Conservation (phyloP, 768 basidiomycete species). For the Cystofilobasidium macerans region DNA sequence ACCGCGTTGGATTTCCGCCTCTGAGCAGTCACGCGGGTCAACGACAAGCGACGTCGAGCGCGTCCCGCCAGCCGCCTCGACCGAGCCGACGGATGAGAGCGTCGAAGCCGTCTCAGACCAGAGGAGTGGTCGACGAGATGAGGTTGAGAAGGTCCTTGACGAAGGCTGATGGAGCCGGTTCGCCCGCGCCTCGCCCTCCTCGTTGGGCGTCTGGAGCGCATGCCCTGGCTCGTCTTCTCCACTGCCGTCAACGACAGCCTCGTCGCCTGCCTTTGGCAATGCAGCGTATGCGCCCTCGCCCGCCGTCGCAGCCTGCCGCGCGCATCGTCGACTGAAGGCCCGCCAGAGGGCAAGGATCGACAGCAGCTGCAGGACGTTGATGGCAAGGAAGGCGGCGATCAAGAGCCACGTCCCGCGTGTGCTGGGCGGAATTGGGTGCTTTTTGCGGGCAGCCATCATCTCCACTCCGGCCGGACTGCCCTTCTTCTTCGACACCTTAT, state of each 20-base stretch:
- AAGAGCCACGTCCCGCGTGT: constrained; percentile 45
- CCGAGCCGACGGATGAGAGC: neutral
- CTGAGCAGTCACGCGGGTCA: neutral
- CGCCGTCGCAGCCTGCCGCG: neutral
- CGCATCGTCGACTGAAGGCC: neutral
- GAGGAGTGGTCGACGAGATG: constrained; percentile 8
- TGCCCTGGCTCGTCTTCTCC: neutral
- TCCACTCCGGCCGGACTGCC: constrained; percentile 16
- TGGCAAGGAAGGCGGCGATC: constrained; percentile 48
- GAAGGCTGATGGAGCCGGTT: neutral
- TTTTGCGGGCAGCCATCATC: neutral
- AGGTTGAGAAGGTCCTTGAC: neutral
- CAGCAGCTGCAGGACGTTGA: constrained; percentile 51
- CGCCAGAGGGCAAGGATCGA: constrained; percentile 46
- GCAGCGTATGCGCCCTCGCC: neutral
- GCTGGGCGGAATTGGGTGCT: neutral
- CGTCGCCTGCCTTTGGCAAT: neutral
- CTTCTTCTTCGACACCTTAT: constrained; percentile 40
- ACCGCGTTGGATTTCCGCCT: constrained; percentile 8
- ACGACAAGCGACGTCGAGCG: neutral
- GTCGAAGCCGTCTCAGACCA: constrained; percentile 5
- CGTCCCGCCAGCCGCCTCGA: neutral
- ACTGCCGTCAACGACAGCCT: neutral
- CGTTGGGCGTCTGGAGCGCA: neutral
- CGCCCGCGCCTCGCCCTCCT: too few relatives aligned